phyloP scores from a whole-genome alignment of 768 basidiomycete species.

The Cubamyces sp. region DNA sequence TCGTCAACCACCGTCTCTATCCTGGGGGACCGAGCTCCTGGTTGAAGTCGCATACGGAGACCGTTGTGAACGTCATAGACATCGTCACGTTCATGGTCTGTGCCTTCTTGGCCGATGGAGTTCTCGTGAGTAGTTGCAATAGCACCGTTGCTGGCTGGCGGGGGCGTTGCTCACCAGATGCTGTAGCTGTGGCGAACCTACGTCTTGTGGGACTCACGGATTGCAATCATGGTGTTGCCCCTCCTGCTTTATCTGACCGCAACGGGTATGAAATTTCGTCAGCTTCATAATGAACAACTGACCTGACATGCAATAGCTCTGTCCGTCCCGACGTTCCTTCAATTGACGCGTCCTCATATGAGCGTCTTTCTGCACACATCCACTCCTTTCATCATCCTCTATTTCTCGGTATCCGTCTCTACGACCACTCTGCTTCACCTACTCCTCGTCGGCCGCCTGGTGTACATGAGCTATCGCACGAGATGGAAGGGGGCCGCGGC shows the following conservation, averaged over 20 bases:
- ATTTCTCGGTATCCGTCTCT: constrained; percentile 30
- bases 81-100: constrained; percentile 7
- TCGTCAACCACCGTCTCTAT: constrained; percentile 28
- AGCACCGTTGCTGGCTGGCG: too few relatives aligned
- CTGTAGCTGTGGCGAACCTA: constrained; percentile 31
- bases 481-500: constrained; percentile 17
- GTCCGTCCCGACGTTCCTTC: constrained; percentile 24
- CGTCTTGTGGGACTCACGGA: constrained; percentile 24
- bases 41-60: constrained; percentile 1
- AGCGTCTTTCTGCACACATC: constrained; percentile 23
- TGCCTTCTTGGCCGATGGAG: constrained; percentile 22
- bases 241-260: constrained; percentile 20
- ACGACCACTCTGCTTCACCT: constrained; percentile 31
- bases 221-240: constrained; percentile 25
- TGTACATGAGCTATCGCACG: constrained; percentile 32
- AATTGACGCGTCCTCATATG: constrained; percentile 23
- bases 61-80: background rate
- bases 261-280: constrained; percentile 14
- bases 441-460: constrained; percentile 29
- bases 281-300: too few relatives aligned
- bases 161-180: background rate
- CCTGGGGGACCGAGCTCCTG: constrained; percentile 30
- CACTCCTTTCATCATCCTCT: constrained; percentile 28
- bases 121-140: constrained; percentile 19
- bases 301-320: constrained; percentile 14